A percentile compares a stretch with the other conserved stretches of the same genome.
Evolutionary conservation across 257 asterid genomes (phyloP).

Genomic region (Nicotiana tomentosiformis): DNA sequence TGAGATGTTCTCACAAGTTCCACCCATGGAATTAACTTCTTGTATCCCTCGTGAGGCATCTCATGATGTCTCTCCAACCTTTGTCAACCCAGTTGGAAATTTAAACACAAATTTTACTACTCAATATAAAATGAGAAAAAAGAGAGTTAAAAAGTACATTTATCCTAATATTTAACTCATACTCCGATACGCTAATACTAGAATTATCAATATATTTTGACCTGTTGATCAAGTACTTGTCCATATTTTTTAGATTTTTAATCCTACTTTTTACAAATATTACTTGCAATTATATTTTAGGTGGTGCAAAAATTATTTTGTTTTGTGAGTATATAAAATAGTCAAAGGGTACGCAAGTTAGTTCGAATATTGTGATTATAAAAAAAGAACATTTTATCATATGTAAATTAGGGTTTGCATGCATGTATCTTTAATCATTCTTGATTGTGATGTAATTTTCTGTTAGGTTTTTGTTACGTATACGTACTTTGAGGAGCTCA

Average conservation of each 20-base stretch:
- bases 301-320: not conserved
- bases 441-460: not conserved
- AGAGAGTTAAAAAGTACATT: not conserved
- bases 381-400: not conserved
- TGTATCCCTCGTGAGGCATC: slow-evolving; percentile 3
- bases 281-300: too few relatives aligned
- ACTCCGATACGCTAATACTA: too few relatives aligned
- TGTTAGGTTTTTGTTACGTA: not conserved
- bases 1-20: slow-evolving; percentile 3
- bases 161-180: not conserved
- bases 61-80: not conserved
- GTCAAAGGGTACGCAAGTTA: not conserved
- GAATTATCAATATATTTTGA: too few relatives aligned
- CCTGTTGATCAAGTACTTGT: too few relatives aligned
- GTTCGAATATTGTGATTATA: too few relatives aligned
- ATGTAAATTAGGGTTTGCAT: not conserved
- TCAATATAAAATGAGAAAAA: not conserved
- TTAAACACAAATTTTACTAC: not conserved
- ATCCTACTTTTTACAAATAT: not conserved
- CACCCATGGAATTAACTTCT: not conserved
- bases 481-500: slow-evolving; percentile 64
- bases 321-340: too few relatives aligned
- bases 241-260: not conserved
- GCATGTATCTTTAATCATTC: not conserved
- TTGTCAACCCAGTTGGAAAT: not conserved